Conservation (phyloP, 2,329 filamentous ascomycete species). For the Sporothrix variecibatus region DNA sequence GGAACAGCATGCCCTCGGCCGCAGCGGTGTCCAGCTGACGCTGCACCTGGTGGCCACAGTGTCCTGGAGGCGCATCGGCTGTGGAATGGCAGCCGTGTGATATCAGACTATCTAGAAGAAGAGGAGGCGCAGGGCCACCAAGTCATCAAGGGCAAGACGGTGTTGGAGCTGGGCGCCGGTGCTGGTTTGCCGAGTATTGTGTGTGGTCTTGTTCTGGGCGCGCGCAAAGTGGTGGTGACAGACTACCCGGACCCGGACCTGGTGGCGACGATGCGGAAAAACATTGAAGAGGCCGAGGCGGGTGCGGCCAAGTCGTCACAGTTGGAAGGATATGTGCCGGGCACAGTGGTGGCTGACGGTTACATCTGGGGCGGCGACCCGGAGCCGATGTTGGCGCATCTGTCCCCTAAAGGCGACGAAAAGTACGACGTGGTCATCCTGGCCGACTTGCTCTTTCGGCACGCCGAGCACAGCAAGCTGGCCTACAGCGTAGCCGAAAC, state of each 20-base stretch:
- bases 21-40: slow-evolving; percentile 57
- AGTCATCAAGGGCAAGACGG: slow-evolving; percentile 64
- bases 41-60: slow-evolving; percentile 70
- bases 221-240: slow-evolving; percentile 72
- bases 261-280: slow-evolving; percentile 76
- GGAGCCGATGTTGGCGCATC: slow-evolving; percentile 57
- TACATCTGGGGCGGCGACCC: slow-evolving; percentile 81
- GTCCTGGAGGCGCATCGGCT: slow-evolving; percentile 86
- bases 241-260: slow-evolving; percentile 87
- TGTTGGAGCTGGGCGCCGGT: slow-evolving; percentile 87
- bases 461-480: slow-evolving; percentile 80
- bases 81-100: slow-evolving; percentile 84
- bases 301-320: slow-evolving; percentile 33
- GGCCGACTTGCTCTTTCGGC: slow-evolving; percentile 88
- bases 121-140: slow-evolving; percentile 13
- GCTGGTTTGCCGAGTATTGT: slow-evolving; percentile 82
- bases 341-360: slow-evolving; percentile 58
- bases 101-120: slow-evolving; percentile 76
- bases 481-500: slow-evolving; percentile 70
- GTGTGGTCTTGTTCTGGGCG: slow-evolving; percentile 69
- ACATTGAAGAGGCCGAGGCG: slow-evolving; percentile 61
- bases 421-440: slow-evolving; percentile 81
- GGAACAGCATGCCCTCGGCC: slow-evolving; percentile 65
- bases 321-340: slow-evolving; percentile 5
- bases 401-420: slow-evolving; percentile 39